These are phyloP conservation scores for Pseudogymnoascus sp. DNA, from an alignment of 2,329 filamentous ascomycete genomes.

Conservation along the genomic window DNA sequence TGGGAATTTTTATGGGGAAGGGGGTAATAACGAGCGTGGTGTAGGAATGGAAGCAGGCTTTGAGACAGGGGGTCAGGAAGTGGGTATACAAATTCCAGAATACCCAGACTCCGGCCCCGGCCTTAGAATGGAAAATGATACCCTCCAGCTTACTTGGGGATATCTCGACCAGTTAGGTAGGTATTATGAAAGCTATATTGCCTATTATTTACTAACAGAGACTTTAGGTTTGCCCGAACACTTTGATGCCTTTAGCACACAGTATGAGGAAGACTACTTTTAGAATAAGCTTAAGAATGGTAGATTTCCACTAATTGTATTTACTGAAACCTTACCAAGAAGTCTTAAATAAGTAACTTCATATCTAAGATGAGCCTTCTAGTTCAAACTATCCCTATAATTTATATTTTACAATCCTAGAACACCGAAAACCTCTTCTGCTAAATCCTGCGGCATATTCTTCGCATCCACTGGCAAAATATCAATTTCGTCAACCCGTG, in stretches of 20 bases:
- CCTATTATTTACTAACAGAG: background rate
- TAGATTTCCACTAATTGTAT: background rate
- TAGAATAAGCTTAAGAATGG: background rate
- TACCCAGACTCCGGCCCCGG: background rate
- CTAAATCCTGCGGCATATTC: background rate
- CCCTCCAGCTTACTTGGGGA: background rate
- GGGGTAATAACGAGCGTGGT: background rate
- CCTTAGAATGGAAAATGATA: background rate
- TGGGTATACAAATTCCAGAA: background rate
- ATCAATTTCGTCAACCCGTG: conserved; percentile 30
- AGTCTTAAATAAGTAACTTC: background rate
- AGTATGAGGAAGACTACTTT: background rate
- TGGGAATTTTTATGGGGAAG: background rate
- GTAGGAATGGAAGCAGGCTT: background rate
- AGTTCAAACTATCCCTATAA: background rate
- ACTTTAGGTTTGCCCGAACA: background rate
- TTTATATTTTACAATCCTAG: background rate
- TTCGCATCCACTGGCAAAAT: conserved; percentile 29
- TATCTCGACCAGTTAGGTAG: background rate
- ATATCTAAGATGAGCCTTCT: background rate
- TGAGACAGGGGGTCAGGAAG: background rate
- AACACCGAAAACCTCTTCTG: conserved; percentile 13
- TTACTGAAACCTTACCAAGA: background rate
- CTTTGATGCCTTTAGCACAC: background rate
- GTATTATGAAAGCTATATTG: background rate